These are phyloP conservation scores for Helotiales sp. DNA, from an alignment of 2,329 filamentous ascomycete genomes.

Conservation along the genomic window DNA sequence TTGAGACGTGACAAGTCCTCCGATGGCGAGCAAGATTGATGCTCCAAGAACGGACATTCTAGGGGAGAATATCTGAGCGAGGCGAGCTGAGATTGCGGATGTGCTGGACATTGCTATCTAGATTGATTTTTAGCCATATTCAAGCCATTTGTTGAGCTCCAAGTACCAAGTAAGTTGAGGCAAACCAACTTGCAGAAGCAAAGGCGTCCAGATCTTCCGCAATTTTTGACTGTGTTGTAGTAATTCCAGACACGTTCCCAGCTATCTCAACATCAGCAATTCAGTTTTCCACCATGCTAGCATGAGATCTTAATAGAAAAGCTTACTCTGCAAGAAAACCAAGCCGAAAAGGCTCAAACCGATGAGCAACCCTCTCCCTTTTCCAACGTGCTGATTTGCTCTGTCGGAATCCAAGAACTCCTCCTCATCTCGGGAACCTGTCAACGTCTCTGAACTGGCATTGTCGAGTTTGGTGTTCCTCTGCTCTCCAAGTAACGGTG, in stretches of 20 bases:
- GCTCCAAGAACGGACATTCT: conserved; percentile 64
- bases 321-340: conserved; percentile 59
- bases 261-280: conserved; percentile 24
- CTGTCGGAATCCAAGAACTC: conserved; percentile 24
- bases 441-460: conserved; percentile 18
- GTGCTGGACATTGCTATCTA: conserved; percentile 51
- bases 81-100: conserved; percentile 68
- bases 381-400: conserved; percentile 33
- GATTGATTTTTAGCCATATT: not conserved
- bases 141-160: not conserved
- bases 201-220: conserved; percentile 75
- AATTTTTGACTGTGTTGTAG: conserved; percentile 76
- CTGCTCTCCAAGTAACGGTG: conserved; percentile 24
- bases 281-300: not conserved
- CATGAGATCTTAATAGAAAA: not conserved
- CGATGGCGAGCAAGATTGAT: conserved; percentile 57
- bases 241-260: conserved; percentile 76
- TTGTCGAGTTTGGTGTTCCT: conserved; percentile 12
- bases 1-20: conserved; percentile 63
- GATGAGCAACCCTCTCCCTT: conserved; percentile 44
- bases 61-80: conserved; percentile 73
- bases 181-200: conserved; percentile 76
- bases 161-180: conserved; percentile 66
- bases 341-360: conserved; percentile 54
- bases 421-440: conserved; percentile 18